These are phyloP conservation scores for Russula dissimulans DNA, from an alignment of 768 basidiomycete genomes.

Conservation along the genomic window DNA sequence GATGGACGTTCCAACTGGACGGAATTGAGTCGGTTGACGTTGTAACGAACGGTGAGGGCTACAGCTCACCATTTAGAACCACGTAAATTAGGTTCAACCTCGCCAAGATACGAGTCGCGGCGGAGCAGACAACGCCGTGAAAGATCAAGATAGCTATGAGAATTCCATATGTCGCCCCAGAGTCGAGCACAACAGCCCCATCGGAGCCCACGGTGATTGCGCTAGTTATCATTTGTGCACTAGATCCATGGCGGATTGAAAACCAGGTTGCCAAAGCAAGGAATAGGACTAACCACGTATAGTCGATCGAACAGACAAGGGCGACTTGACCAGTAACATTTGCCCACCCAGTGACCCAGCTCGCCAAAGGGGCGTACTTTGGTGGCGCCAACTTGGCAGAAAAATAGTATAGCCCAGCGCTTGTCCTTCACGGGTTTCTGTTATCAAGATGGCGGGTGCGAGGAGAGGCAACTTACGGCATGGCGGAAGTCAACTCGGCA, in stretches of 20 bases:
- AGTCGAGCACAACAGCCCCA: conserved; percentile 40
- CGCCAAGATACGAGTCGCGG: conserved; percentile 55
- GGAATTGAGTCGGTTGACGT: background rate
- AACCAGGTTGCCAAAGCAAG: background rate
- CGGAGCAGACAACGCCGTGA: conserved; percentile 66
- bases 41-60: conserved; percentile 20
- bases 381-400: conserved; percentile 64
- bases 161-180: conserved; percentile 61
- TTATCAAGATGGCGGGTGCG: background rate
- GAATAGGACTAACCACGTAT: conserved; percentile 40
- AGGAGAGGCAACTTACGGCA: conserved; percentile 42
- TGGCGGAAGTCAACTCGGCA: conserved; percentile 63
- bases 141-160: conserved; percentile 51
- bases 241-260: conserved; percentile 13
- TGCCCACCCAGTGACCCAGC: conserved; percentile 65
- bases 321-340: conserved; percentile 65
- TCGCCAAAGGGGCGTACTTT: conserved; percentile 50
- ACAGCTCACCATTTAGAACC: conserved; percentile 41
- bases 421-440: conserved; percentile 40
- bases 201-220: conserved; percentile 55
- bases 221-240: conserved; percentile 71
- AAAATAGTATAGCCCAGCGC: conserved; percentile 73
- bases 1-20: conserved; percentile 51
- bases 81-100: conserved; percentile 65
- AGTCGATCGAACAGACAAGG: conserved; percentile 68